Evolutionary conservation across 192 early-diverging fungal species (phyloP).

Genomic region (Entrophospora sp.): DNA sequence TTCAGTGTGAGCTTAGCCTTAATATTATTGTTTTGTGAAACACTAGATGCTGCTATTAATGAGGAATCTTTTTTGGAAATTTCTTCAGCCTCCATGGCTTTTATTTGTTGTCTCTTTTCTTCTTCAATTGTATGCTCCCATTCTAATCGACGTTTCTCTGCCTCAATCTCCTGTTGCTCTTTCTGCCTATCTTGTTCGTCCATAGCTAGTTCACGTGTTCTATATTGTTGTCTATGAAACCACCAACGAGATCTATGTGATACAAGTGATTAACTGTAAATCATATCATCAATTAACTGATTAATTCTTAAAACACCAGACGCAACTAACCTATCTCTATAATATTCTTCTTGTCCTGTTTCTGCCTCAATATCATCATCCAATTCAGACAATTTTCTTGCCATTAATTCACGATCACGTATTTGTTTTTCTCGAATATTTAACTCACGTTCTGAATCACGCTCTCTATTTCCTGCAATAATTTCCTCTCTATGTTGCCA

Average conservation of each 20-base stretch:
- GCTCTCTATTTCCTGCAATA: slow-evolving; percentile 32
- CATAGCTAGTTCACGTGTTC: slow-evolving; percentile 55
- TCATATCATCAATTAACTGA: too few species aligned
- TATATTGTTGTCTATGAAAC: slow-evolving; percentile 44
- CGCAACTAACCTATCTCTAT: slow-evolving; percentile 56
- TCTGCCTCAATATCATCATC: slow-evolving; percentile 63
- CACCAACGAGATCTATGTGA: slow-evolving; percentile 69
- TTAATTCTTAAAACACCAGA: neutral
- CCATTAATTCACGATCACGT: slow-evolving; percentile 29
- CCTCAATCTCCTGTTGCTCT: slow-evolving; percentile 38
- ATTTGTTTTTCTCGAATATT: slow-evolving; percentile 28
- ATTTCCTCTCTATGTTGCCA: slow-evolving; percentile 50
- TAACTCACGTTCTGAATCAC: slow-evolving; percentile 34
- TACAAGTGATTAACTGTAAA: too few species aligned
- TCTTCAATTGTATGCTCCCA: slow-evolving; percentile 19
- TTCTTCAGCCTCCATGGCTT: slow-evolving; percentile 14
- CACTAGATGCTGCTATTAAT: slow-evolving; percentile 17
- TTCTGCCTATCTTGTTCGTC: slow-evolving; percentile 54
- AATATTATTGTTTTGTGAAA: slow-evolving; percentile 4
- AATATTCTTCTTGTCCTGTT: slow-evolving; percentile 58
- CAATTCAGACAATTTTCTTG: slow-evolving; percentile 43
- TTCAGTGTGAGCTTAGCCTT: neutral
- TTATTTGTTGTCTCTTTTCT: slow-evolving; percentile 23
- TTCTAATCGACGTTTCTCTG: slow-evolving; percentile 26
- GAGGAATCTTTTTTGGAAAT: neutral